A percentile compares a stretch with the other conserved stretches of the same genome.
Conservation (phyloP, 140 eudicot species). For the Stevia rebaudiana region DNA sequence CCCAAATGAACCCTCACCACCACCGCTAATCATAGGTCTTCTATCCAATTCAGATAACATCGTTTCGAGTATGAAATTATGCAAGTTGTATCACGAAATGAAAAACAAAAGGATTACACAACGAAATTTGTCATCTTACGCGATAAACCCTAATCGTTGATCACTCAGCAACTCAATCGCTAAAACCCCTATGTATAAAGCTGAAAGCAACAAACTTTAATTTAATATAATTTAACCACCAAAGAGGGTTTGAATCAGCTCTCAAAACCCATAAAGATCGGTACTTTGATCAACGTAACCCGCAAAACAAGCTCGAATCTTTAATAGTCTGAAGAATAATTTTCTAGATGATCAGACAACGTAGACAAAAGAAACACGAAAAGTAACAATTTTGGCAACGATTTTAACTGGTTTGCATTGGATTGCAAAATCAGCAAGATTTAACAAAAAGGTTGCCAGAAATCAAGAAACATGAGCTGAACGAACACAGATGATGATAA, state of each 20-base stretch:
- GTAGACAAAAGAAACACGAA: constrained; percentile 2
- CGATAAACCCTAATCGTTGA: constrained; percentile 19
- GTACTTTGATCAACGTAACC: constrained; percentile 29
- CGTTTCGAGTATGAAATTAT: constrained; percentile 20
- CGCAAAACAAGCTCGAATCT: constrained; percentile 13
- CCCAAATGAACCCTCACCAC: constrained; percentile 69
- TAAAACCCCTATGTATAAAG: constrained; percentile 14
- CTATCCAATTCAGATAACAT: constrained; percentile 94
- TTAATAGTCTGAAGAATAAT: constrained; percentile 1
- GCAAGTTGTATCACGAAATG: constrained; percentile 13
- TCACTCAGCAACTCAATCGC: constrained; percentile 25
- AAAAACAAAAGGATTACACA: constrained; percentile 4
- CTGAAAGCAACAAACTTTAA: constrained; percentile 3
- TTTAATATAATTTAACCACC: constrained; percentile 12
- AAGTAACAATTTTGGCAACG: constrained; percentile 18
- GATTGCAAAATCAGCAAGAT: constrained; percentile 26
- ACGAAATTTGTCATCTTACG: not conserved
- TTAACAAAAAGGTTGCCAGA: constrained; percentile 19
- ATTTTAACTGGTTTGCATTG: constrained; percentile 27
- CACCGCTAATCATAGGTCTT: constrained; percentile 53
- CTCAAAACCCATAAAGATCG: constrained; percentile 30
- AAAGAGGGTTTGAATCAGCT: constrained; percentile 15
- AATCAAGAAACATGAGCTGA: constrained; percentile 16
- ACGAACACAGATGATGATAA: constrained; percentile 20
- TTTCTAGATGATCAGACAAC: constrained; percentile 30